Evolutionary conservation across 108 stramenopile species (phyloP).

Genomic region (Bacterosira constricta): DNA sequence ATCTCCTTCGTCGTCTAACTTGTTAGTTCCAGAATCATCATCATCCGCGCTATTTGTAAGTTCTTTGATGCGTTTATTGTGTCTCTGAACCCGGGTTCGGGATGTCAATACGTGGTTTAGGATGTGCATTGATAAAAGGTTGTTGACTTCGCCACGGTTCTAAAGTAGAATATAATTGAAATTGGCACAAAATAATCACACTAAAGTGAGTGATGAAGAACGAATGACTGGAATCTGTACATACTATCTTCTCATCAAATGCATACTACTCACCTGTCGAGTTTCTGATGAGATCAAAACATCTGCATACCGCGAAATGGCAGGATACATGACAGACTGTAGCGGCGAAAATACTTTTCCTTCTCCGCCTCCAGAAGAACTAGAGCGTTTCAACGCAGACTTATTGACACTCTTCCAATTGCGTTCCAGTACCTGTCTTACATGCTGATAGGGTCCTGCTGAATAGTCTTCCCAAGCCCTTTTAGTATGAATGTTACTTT

Average conservation of each 20-base stretch:
- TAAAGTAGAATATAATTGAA: not conserved
- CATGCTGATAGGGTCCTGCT: slow-evolving; percentile 27
- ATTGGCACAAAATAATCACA: not conserved
- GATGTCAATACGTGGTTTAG: slow-evolving; percentile 81
- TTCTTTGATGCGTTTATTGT: slow-evolving; percentile 67
- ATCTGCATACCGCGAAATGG: slow-evolving; percentile 57
- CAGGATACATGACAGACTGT: slow-evolving; percentile 41
- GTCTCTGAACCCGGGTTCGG: slow-evolving; percentile 60
- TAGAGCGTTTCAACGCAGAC: slow-evolving; percentile 9
- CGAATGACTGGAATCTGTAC: too few species aligned
- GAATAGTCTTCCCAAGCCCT: slow-evolving; percentile 22
- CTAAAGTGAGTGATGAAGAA: too few species aligned
- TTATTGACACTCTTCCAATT: slow-evolving; percentile 44
- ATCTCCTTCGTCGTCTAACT: slow-evolving; percentile 35
- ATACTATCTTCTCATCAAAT: too few species aligned
- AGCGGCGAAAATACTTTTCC: slow-evolving; percentile 40
- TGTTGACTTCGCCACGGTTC: slow-evolving; percentile 59
- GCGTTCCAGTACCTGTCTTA: slow-evolving; percentile 32
- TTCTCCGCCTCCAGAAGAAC: not conserved
- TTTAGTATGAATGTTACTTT: not conserved
- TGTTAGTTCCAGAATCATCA: slow-evolving; percentile 26
- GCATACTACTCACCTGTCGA: slow-evolving; percentile 53
- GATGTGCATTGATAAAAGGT: slow-evolving; percentile 64
- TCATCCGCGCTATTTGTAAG: slow-evolving; percentile 10
- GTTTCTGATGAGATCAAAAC: slow-evolving; percentile 56